Base-by-base conservation (phyloP, 2,329 filamentous ascomycete genomes). In the Aspergillus amoenus region DNA sequence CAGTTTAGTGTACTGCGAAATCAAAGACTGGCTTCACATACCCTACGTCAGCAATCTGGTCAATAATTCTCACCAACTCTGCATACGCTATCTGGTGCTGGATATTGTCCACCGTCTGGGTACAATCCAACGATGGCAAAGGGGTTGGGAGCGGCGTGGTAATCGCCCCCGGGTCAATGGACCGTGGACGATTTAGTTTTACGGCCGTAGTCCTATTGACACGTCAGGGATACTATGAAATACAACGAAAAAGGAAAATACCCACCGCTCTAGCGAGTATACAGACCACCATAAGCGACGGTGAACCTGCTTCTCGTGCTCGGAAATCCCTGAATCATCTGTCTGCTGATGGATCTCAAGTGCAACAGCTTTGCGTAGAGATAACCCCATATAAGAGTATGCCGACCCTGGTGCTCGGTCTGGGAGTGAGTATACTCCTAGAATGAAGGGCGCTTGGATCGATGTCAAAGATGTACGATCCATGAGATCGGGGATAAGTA, bases 211-310 rank as follows among this genome's bases (percentile, higher is more conserved):
- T 59, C 67, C 72, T 52, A 69, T 64, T 11, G 3, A 30, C 27
- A 13, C 9, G 5, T 42, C 37, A 17, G 13, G 13, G 15, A 9
- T 17, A 6, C 15, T 40, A 15, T 9, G 2, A 17, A n/a, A 40
- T 17, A 40, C n/a, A 7, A 40, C 3, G 5, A 42, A 42, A 5
- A 18, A 18, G 2, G 22, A 12, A 12, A 3, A 15, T 42, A 50
- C 57, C 15, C 9, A 62, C 62, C 62, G 53, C 49, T 63, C 62
- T 27, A 64, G 57, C 1, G 71, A 71, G 42, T 82, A 82, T 1
- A 82, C 74, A 34, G 76, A 79, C 80, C 80, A 82, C 79, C 79
- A 82, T 4, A 80, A 71, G 4, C 79, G 74, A 8, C 79, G 73
- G 4, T 80, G 73, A 46, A 77, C 76, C 58, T 82, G 80, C 42